Percentiles rank a stretch among this genome's conserved stretches.
Evolutionary conservation across 2,329 filamentous ascomycete genomes (phyloP).

Genomic region (Trichoderma endophyticum): DNA sequence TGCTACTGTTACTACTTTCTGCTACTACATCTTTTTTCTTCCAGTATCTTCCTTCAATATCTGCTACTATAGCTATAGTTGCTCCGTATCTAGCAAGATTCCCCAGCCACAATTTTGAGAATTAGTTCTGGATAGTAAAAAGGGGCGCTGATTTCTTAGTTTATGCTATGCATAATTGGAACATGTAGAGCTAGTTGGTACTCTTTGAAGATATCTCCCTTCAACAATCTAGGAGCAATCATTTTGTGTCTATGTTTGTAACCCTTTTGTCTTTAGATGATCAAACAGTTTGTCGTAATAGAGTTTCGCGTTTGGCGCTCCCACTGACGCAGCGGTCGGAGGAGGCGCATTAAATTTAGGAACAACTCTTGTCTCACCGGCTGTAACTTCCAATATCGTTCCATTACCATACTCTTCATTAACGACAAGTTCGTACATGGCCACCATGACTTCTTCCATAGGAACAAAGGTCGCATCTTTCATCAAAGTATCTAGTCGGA

Average conservation of each 20-base stretch:
- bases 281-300: background rate
- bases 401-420: background rate
- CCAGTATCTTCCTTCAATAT: too few relatives aligned
- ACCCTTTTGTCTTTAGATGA: background rate
- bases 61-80: too few relatives aligned
- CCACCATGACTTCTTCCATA: background rate
- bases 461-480: background rate
- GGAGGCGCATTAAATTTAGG: conserved; percentile 15
- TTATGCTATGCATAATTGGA: background rate
- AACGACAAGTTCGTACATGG: background rate
- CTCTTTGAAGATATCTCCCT: background rate
- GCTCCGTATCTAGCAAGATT: too few relatives aligned
- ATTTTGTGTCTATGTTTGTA: background rate
- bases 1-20: too few relatives aligned
- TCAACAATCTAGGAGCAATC: background rate
- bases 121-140: too few relatives aligned
- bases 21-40: too few relatives aligned
- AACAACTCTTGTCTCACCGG: conserved; percentile 18
- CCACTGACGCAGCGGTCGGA: background rate
- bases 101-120: too few relatives aligned
- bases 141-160: background rate
- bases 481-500: background rate
- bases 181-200: background rate
- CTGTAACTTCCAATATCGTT: background rate
- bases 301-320: background rate